Base-by-base conservation (phyloP, 1,139 yeast genomes). In the Wickerhamiella infanticola region DNA sequence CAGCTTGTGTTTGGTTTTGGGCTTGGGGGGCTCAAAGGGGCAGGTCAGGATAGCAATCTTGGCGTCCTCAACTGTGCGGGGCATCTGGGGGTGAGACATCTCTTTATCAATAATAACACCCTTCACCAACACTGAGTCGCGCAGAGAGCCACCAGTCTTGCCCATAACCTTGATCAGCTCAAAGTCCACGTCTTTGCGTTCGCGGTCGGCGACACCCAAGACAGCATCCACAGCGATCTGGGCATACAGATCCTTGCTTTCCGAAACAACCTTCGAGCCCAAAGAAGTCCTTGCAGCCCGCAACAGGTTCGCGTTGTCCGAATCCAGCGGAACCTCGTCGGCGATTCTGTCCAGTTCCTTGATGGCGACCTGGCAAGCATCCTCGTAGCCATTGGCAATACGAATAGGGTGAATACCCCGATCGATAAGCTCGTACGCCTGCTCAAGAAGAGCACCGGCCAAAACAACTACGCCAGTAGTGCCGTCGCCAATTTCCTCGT, bases 1-100 rank as follows among this genome's bases (percentile, higher is more conserved):
- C 59, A 90, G 73, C 72, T 90, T 90, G 68, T 93, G 98, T 67
- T 90, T 90, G 24, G 99, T 93, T 69, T 90, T 93, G 56, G 98
- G 99, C 67, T 90, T 90, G 57, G 99, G 99, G 40, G 99, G 99
- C 69, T 90, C 99, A 62, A 90, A 90, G 57, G 99, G 97, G 68
- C 97, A 88, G 2, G 99, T 90, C 62, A 90, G 73, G 54, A 90
- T 88, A 44, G 98, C 98, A 53, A 93, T 73, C 63, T 81, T 84
- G 53, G 88, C 94, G 64, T 88, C 82, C 49, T 74, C 71, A 41
- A 90, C 74, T 46, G 65, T 65, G 60, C 83, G 84, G 42, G 95
- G 90, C 98, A 93, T 93, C 66, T 93, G 98, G 5, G 97, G 96
- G 64, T 93, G 98, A 4, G 96, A 85, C 66, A 88, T 88, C 59